Conservation (phyloP, 2,329 filamentous ascomycete genomes). For the Curvularia verruculosa region DNA sequence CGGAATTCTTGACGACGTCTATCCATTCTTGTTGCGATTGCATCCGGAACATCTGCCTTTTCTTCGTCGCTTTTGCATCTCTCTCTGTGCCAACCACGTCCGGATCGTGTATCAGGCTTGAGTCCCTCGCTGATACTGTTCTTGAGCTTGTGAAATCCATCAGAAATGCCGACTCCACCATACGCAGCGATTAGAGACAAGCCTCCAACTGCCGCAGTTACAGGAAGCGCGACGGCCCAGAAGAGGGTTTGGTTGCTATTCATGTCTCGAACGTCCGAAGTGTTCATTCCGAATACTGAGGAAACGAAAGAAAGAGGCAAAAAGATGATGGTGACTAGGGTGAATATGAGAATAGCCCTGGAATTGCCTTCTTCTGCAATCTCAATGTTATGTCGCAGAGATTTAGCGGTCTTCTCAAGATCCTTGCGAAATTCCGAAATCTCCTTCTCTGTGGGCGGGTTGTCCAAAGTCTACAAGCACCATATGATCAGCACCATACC, state of each 20-base stretch:
- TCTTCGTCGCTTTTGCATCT: too few species aligned
- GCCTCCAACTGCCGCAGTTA: constrained; percentile 4
- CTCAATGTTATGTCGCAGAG: constrained; percentile 21
- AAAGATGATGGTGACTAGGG: constrained; percentile 47
- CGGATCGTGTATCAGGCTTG: too few species aligned
- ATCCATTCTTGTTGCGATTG: too few species aligned
- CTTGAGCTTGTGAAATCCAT: not conserved
- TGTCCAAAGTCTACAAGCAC: too few species aligned
- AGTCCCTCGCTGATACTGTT: not conserved
- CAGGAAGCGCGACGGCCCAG: constrained; percentile 22
- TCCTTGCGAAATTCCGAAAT: not conserved
- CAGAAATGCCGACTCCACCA: not conserved
- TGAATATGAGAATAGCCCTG: constrained; percentile 21
- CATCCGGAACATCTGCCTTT: too few species aligned
- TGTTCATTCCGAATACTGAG: constrained; percentile 29
- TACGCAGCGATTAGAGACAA: not conserved
- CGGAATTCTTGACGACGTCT: too few species aligned
- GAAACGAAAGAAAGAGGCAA: constrained; percentile 23
- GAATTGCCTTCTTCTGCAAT: constrained; percentile 20
- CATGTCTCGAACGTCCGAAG: constrained; percentile 20
- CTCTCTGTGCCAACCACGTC: too few species aligned
- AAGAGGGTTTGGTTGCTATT: constrained; percentile 17
- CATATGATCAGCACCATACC: too few species aligned
- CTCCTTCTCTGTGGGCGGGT: not conserved
- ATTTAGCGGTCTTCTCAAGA: not conserved